phyloP scores from a whole-genome alignment of 2,329 filamentous ascomycete genomes.

The Fusarium sp. region DNA sequence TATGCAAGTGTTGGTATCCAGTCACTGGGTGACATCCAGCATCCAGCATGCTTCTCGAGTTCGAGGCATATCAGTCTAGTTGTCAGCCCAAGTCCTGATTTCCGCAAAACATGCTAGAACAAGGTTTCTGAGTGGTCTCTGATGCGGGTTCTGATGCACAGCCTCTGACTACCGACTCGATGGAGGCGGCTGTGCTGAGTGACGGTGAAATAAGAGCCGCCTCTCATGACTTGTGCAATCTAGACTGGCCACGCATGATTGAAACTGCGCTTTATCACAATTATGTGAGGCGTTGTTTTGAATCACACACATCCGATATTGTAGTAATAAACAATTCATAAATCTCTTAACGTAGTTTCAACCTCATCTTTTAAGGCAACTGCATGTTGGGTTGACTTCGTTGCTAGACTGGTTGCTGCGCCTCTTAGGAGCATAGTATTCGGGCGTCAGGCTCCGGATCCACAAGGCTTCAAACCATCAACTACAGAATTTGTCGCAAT shows the following conservation, averaged over 20 bases:
- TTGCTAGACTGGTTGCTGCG: conserved; percentile 19
- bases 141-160: conserved; percentile 10
- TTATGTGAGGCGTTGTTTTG: conserved; percentile 1
- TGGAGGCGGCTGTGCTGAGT: conserved; percentile 19
- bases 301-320: conserved; percentile 22
- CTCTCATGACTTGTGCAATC: conserved; percentile 20
- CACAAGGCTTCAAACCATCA: neutral
- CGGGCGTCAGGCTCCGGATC: conserved; percentile 27
- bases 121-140: conserved; percentile 20
- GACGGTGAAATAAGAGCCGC: conserved; percentile 23
- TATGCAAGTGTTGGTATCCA: conserved; percentile 27
- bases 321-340: conserved; percentile 2
- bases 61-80: conserved; percentile 24
- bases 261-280: conserved; percentile 19
- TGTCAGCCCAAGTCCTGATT: conserved; percentile 14
- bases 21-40: conserved; percentile 7
- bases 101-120: neutral
- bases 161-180: conserved; percentile 18
- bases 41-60: conserved; percentile 10
- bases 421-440: conserved; percentile 16
- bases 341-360: conserved; percentile 10
- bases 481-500: neutral
- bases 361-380: conserved; percentile 20
- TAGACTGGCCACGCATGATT: conserved; percentile 26
- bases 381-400: neutral